Conservation (phyloP, 805 yeast genomes). For the Candida michaelii region DNA sequence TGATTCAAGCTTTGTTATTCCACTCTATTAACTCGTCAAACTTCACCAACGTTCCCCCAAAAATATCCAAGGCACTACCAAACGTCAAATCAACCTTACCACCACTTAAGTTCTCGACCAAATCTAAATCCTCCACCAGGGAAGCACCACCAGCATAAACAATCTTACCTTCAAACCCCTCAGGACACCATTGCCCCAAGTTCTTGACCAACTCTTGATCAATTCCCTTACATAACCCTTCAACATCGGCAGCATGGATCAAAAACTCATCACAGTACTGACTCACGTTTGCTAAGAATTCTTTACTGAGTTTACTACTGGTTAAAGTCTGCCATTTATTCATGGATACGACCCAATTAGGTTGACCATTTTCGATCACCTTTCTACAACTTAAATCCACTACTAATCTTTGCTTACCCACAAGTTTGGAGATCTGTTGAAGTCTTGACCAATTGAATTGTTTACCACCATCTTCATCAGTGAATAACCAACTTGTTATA, state of each 20-base stretch:
- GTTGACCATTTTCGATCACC: conserved; percentile 21
- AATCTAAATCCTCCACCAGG: conserved; percentile 61
- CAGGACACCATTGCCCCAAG: conserved; percentile 75
- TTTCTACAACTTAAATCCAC: conserved; percentile 85
- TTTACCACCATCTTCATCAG: conserved; percentile 45
- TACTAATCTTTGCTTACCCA: conserved; percentile 70
- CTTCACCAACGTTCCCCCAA: conserved; percentile 83
- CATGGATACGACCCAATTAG: conserved; percentile 91
- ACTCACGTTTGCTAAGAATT: conserved; percentile 54
- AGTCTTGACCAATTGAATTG: conserved; percentile 52
- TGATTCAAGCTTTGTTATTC: no score
- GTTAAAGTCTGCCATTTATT: conserved; percentile 96
- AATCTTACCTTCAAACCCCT: conserved; percentile 57
- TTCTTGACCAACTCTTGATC: conserved; percentile 73
- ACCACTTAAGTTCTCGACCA: conserved; percentile 64
- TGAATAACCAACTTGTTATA: conserved; percentile 89
- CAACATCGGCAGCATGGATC: conserved; percentile 98
- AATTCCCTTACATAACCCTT: conserved; percentile 91
- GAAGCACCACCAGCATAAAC: conserved; percentile 98
- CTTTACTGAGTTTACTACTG: conserved; percentile 51
- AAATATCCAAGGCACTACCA: conserved; percentile 91
- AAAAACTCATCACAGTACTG: conserved; percentile 80
- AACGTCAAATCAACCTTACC: conserved; percentile 90
- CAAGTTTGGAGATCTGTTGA: conserved; percentile 43
- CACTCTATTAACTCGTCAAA: conserved; percentile 75